Conservation (phyloP, 257 asterid genomes). For the Solanum medicagineum region DNA sequence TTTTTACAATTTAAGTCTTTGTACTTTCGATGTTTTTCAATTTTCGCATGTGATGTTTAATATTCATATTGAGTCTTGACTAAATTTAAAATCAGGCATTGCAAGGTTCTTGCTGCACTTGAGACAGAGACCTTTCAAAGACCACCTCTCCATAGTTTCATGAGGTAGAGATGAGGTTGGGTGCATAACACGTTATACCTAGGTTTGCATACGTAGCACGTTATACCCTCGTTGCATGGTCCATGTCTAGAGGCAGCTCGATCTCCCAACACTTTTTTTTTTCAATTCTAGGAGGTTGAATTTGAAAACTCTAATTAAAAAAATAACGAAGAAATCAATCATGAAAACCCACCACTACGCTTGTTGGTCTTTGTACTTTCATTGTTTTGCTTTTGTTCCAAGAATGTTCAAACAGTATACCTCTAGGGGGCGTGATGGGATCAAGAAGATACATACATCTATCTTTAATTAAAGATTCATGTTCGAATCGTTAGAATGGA, state of each 20-base stretch:
- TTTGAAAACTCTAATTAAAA: neutral
- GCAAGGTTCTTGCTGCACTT: neutral
- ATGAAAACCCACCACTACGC: neutral
- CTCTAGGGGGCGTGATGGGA: neutral
- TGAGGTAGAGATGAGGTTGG: too few species aligned
- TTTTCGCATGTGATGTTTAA: neutral
- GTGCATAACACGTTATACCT: neutral
- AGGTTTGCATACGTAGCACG: too few species aligned
- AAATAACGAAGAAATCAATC: neutral
- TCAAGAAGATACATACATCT: neutral
- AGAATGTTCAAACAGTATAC: neutral
- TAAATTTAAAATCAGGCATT: accelerated
- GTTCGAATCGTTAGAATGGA: neutral
- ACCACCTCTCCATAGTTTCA: too few species aligned
- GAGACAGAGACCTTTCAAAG: neutral
- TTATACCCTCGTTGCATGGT: neutral
- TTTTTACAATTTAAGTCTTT: neutral
- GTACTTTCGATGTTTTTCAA: neutral
- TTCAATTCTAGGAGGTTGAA: neutral
- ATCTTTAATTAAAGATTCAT: neutral
- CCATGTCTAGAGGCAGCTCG: neutral
- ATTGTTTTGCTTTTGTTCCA: neutral
- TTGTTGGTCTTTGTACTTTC: neutral
- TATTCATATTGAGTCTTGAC: neutral
- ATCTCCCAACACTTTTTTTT: neutral